Evolutionary conservation across 495 filamentous ascomycete species (phyloP), one percentile per base, ranked within the genome.

Genomic region (Xylaria venustula): DNA sequence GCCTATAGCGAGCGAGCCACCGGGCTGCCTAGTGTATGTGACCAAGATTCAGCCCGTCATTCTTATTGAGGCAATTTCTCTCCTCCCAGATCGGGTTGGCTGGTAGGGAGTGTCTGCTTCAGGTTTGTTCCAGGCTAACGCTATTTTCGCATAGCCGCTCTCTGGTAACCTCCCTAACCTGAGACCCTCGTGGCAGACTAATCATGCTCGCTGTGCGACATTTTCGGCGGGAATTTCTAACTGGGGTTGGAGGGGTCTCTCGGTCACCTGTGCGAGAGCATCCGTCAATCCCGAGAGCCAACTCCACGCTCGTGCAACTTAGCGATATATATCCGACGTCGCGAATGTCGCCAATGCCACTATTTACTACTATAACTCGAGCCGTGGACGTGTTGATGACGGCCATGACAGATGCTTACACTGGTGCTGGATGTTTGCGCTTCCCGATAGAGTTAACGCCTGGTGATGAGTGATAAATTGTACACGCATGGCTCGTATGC

Each of bases 21-120:
- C n/a, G n/a, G n/a, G 30, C 9, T 22, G 34, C n/a, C n/a, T 58
- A 58, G 20, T 15, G 8, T 19, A 44, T 37, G 56, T 20, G 22
- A 15, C 23, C 2, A 32, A 26, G 19, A 19, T 7, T 9, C 50
- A 61, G 37, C 25, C n/a, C 36, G 25, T 49, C 23, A 51, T 51
- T 51, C 47, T 52, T 23, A 60, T 60, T 52, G 57, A 52, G 57
- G 57, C 57, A 60, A 60, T 52, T 52, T 45, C 36, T 52, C 50
- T 49, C 8, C 56, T 49, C 54, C 19, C 15, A 30, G 22, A 26
- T 41, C 34, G 22, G 15, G 14, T n/a, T 20, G 55, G 25, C 22
- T 46, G 41, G 32, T 15, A 54, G 15, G 23, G 12, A 20, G 44
- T 30, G 20, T 42, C 5, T 51, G 34, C 57, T 34, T 57, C 54